Percentiles rank a stretch among this genome's conserved stretches.
Conservation (phyloP, 2,329 filamentous ascomycete genomes). For the Kalaharituber pfeilii region DNA sequence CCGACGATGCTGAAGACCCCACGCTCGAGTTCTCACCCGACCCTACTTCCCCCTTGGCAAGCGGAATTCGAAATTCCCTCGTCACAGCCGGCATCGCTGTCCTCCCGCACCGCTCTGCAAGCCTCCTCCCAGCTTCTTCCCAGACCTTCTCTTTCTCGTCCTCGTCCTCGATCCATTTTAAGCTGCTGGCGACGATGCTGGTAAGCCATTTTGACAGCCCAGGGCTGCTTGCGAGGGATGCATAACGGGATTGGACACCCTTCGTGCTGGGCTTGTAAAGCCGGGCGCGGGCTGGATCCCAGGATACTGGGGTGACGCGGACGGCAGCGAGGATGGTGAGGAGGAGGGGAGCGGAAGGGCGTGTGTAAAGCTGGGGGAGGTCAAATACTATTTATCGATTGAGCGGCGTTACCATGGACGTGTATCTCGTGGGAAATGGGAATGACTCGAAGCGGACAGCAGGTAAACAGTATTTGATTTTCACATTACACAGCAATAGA, state of each 20-base stretch:
- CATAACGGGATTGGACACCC: conserved; percentile 29
- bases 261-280: too few species aligned
- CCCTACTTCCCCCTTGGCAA: conserved; percentile 24
- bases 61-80: conserved; percentile 42
- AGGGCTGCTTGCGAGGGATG: conserved; percentile 33
- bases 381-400: conserved; percentile 52
- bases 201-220: conserved; percentile 49
- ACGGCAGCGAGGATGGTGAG: conserved; percentile 49
- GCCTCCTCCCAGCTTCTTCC: conserved; percentile 58
- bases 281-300: conserved; percentile 37
- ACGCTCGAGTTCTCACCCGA: background rate
- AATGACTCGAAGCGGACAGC: too few species aligned
- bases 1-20: conserved; percentile 26
- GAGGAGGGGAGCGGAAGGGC: conserved; percentile 48
- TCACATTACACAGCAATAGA: too few species aligned
- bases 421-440: too few species aligned
- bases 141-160: conserved; percentile 52
- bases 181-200: conserved; percentile 46
- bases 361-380: conserved; percentile 67
- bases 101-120: conserved; percentile 74
- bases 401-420: too few species aligned
- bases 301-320: conserved; percentile 48
- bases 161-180: conserved; percentile 52
- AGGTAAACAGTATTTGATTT: too few species aligned
- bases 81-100: conserved; percentile 47